phyloP scores from a whole-genome alignment of 2,329 filamentous ascomycete genomes.

The Pseudocercospora cruenta region DNA sequence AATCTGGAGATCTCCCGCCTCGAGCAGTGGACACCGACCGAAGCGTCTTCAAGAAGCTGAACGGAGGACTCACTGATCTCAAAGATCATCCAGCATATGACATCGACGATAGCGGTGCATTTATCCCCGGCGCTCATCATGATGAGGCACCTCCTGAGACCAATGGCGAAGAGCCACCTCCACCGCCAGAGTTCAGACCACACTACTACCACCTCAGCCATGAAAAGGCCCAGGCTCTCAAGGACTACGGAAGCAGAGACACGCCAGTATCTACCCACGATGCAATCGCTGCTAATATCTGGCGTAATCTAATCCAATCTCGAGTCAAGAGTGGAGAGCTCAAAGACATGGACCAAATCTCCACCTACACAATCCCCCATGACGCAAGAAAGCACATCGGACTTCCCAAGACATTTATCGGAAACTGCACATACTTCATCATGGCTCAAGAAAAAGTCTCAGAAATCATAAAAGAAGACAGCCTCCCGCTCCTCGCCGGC shows the following conservation, averaged over 20 bases:
- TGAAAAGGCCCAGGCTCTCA: constrained; percentile 22
- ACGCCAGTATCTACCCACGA: constrained; percentile 27
- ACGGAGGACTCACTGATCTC: constrained; percentile 20
- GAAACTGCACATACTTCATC: constrained; percentile 30
- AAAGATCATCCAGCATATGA: constrained; percentile 24
- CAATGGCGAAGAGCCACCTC: constrained; percentile 16
- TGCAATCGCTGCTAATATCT: constrained; percentile 26
- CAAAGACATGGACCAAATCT: constrained; percentile 18
- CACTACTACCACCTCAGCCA: constrained; percentile 21
- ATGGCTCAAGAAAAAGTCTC: constrained; percentile 16
- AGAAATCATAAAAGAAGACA: constrained; percentile 20
- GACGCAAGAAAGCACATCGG: constrained; percentile 25
- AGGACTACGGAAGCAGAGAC: constrained; percentile 19
- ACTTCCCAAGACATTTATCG: constrained; percentile 24
- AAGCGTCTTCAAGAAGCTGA: constrained; percentile 17
- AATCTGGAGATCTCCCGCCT: constrained; percentile 20
- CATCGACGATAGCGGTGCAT: constrained; percentile 9
- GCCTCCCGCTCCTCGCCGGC: constrained; percentile 22
- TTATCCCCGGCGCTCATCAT: constrained; percentile 21
- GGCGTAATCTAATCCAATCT: constrained; percentile 24
- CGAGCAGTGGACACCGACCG: constrained; percentile 21
- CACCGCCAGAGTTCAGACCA: constrained; percentile 21
- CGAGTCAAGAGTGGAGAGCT: constrained; percentile 24
- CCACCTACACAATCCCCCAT: constrained; percentile 27
- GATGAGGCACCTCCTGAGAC: constrained; percentile 22